Percentiles rank a stretch among this genome's conserved stretches.
Conservation (phyloP, 495 filamentous ascomycete species). For the Aspergillus heteromorphus region DNA sequence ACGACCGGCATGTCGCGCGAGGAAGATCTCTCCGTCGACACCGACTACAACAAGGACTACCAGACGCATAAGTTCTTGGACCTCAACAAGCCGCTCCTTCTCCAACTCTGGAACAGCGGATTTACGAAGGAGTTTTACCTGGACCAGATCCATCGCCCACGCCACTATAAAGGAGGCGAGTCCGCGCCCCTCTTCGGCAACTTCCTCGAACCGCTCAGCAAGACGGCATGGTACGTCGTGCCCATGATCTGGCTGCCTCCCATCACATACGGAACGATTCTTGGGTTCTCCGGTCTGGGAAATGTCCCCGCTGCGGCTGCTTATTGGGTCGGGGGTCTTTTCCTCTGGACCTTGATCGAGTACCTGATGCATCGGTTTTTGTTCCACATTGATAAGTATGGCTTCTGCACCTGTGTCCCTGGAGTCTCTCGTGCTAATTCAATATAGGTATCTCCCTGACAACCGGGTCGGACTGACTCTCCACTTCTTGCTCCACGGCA, state of each 20-base stretch:
- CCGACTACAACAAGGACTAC: slow-evolving; percentile 69
- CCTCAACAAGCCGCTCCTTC: slow-evolving; percentile 74
- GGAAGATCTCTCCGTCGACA: slow-evolving; percentile 82
- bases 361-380: slow-evolving; percentile 86
- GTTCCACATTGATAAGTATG: slow-evolving; percentile 90
- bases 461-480: slow-evolving; percentile 81
- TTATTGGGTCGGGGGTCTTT: slow-evolving; percentile 62
- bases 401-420: slow-evolving; percentile 2
- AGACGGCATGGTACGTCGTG: slow-evolving; percentile 89
- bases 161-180: slow-evolving; percentile 87
- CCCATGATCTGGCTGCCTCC: slow-evolving; percentile 82
- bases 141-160: slow-evolving; percentile 88
- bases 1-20: slow-evolving; percentile 78
- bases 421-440: slow-evolving; percentile 6
- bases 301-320: slow-evolving; percentile 34
- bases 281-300: slow-evolving; percentile 57
- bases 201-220: slow-evolving; percentile 89
- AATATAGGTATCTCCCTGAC: slow-evolving; percentile 74
- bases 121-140: slow-evolving; percentile 94
- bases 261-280: slow-evolving; percentile 66
- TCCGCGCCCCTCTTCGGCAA: slow-evolving; percentile 97
- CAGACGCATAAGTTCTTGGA: slow-evolving; percentile 90
- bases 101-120: slow-evolving; percentile 82
- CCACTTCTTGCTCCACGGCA: slow-evolving; percentile 93
- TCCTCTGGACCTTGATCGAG: slow-evolving; percentile 84